Evolutionary conservation across 768 basidiomycete genomes (phyloP).

Genomic region (Termitomyces bulborhizus): DNA sequence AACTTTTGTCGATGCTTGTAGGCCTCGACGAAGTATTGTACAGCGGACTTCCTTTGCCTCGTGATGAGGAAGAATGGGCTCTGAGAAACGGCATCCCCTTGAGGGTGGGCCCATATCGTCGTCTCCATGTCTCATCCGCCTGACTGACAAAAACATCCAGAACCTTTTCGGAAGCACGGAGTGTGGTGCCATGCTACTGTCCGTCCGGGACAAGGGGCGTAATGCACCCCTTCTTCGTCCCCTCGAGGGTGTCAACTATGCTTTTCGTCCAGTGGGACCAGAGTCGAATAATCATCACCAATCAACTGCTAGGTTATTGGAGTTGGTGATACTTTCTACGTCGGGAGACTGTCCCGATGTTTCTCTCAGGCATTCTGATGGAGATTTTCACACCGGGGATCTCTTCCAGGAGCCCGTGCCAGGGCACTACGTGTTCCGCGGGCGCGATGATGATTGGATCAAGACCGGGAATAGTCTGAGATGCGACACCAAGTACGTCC

Average conservation of each 20-base stretch:
- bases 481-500: conserved; percentile 63
- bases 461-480: conserved; percentile 74
- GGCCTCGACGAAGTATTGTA: conserved; percentile 60
- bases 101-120: conserved; percentile 34
- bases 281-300: conserved; percentile 39
- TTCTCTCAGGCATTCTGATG: conserved; percentile 54
- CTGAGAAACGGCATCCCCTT: conserved; percentile 53
- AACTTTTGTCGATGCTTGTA: conserved; percentile 48
- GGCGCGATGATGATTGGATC: conserved; percentile 82
- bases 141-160: conserved; percentile 28
- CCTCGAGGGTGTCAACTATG: conserved; percentile 55
- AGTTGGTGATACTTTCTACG: conserved; percentile 62
- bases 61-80: conserved; percentile 72
- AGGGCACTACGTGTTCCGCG: conserved; percentile 59
- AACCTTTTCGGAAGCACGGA: conserved; percentile 81
- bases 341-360: conserved; percentile 65
- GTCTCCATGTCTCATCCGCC: conserved; percentile 12
- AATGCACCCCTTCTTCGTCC: conserved; percentile 48
- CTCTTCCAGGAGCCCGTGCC: conserved; percentile 61
- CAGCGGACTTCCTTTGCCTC: conserved; percentile 56
- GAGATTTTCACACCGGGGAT: conserved; percentile 77
- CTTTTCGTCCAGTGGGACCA: conserved; percentile 49
- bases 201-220: conserved; percentile 45
- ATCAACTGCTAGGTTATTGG: conserved; percentile 51
- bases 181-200: conserved; percentile 65